Conservation (phyloP, 176 grass and related monocot genomes). For the Bolboschoenus planiculmis region DNA sequence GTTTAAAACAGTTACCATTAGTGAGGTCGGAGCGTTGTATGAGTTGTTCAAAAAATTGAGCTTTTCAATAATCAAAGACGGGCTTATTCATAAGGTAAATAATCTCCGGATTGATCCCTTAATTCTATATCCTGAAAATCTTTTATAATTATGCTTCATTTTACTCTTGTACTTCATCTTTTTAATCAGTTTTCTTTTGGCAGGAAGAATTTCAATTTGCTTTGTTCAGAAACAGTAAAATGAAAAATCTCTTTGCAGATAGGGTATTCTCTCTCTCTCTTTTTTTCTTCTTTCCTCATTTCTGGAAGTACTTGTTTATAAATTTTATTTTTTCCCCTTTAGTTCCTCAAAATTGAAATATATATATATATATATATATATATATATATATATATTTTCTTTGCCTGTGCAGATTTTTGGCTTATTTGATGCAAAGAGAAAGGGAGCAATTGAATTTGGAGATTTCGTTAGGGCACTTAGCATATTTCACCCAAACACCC, state of each 20-base stretch:
- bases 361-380: too few species aligned
- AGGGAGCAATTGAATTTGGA: constrained; percentile 69
- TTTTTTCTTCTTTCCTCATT: background rate
- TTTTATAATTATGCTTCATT: background rate
- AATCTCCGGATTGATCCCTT: background rate
- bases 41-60: constrained; percentile 70
- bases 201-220: constrained; percentile 80
- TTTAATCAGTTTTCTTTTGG: background rate
- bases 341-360: background rate
- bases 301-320: background rate
- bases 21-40: constrained; percentile 64
- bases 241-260: constrained; percentile 56
- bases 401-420: constrained; percentile 38
- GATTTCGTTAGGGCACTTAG: constrained; percentile 71
- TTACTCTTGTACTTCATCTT: background rate
- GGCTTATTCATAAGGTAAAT: constrained; percentile 67
- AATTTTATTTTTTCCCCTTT: background rate
- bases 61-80: constrained; percentile 63
- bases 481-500: constrained; percentile 50
- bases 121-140: background rate
- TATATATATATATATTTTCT: background rate
- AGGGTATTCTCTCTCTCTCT: constrained; percentile 17
- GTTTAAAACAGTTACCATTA: constrained; percentile 42
- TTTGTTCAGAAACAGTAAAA: constrained; percentile 57
- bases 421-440: constrained; percentile 55